These are phyloP conservation scores for Adansonia digitata DNA, from an alignment of 345 rosid genomes.

Conservation along the genomic window DNA sequence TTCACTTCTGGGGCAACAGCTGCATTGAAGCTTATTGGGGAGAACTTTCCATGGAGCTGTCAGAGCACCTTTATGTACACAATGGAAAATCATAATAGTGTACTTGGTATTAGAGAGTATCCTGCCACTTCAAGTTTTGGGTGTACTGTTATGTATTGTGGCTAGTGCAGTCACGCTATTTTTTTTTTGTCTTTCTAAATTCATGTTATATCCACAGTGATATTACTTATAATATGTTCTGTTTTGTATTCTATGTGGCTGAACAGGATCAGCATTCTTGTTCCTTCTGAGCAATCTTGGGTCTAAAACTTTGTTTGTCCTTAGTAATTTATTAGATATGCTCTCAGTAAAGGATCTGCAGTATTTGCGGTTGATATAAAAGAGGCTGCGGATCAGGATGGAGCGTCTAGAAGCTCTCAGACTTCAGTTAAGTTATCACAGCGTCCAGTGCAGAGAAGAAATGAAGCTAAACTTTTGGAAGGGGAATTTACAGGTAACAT, in stretches of 20 bases:
- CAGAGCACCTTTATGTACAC: constrained; percentile 71
- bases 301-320: constrained; percentile 17
- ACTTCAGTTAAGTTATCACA: constrained; percentile 38
- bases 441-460: constrained; percentile 59
- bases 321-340: constrained; percentile 48
- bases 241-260: not conserved
- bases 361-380: constrained; percentile 78
- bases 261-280: not conserved
- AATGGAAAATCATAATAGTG: constrained; percentile 95
- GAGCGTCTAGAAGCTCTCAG: constrained; percentile 23
- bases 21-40: constrained; percentile 85
- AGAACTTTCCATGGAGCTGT: constrained; percentile 83
- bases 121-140: constrained; percentile 23
- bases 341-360: constrained; percentile 74
- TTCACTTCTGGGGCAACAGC: constrained; percentile 98
- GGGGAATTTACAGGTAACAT: constrained; percentile 45
- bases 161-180: not conserved
- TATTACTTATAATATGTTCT: not conserved
- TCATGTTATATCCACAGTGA: not conserved
- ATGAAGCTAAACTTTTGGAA: constrained; percentile 22
- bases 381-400: constrained; percentile 27
- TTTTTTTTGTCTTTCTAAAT: not conserved
- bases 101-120: constrained; percentile 98
- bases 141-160: not conserved
- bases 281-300: not conserved